Evolutionary conservation across 1,284 basidiomycete species (phyloP), one percentile per base, ranked within the genome.

Genomic region (Wolfiporia cocos): DNA sequence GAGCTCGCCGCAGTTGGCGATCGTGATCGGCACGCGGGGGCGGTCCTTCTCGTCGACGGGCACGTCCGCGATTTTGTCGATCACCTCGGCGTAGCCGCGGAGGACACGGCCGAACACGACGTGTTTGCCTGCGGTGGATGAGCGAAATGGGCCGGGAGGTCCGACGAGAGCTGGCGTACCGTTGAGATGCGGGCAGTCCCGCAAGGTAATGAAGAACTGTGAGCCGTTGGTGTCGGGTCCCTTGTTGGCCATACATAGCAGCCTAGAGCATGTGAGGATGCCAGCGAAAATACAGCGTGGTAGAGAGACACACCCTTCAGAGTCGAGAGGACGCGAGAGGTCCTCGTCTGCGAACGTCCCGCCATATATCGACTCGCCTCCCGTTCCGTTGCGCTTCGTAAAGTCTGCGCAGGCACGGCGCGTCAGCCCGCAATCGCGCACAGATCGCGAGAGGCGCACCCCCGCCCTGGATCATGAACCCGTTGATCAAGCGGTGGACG

Each of bases 401-500:
- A 87, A 81, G 61, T 86, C 82, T 86, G 48, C 24, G 35, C 15
- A 32, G n/a, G n/a, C n/a, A n/a, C n/a, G n/a, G n/a, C n/a, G n/a
- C n/a, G n/a, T n/a, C n/a, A n/a, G n/a, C n/a, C n/a, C n/a, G n/a
- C n/a, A n/a, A n/a, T n/a, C n/a, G n/a, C n/a, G 3, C 26, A 28
- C 14, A 31, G 33, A 43, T 18, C 48, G 43, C 35, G 20, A 4
- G 14, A 31, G 41, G 55, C 69, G 40, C 50, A 83, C 80, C 81
- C 65, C 86, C 86, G 32, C 80, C 86, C 65, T 89, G 87, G 40
- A 93, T 79, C 92, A 95, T 95, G 63, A 95, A 94, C 48, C 81
- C 74, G 18, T 78, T 71, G 47, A 94, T 92, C 22, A 85, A 81
- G 20, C 90, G 74, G 56, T 92, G 90, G 14, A 92, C 70, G 34